Base-by-base conservation (phyloP, 805 yeast genomes). In the Monosporozyma servazzii region DNA sequence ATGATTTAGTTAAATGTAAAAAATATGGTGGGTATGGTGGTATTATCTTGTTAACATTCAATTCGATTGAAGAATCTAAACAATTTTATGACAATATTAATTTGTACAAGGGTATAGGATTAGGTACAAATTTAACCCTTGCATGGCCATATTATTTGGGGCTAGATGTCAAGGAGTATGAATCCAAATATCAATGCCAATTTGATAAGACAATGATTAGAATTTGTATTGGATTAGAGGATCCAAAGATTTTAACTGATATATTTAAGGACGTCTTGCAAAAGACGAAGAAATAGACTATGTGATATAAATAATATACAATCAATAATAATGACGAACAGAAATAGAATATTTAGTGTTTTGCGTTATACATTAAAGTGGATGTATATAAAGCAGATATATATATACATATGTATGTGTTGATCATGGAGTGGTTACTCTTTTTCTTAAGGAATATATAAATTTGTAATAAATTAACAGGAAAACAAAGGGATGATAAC, bases 11-110 rank as follows among this genome's bases (percentile, higher is more conserved):
- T 41, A 84, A 79, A 60, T 58, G 67, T 48, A 81, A 80, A n/a
- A 64, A 73, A 5, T 71, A 73, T 20, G 95, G 95, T 29, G 96
- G 96, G 0, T 90, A 89, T 62, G 97, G 96, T 43, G 95, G 96
- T 0, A 73, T 89, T 50, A 73, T 90, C 29, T 86, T 95, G 3
- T 69, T 90, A 45, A 77, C 84, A 10, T 87, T 90, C 69, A 68
- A 79, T 49, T 75, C 79, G 5, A 79, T 83, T 9, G 71, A 73
- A 20, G 81, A 78, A 57, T 95, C 96, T 0, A 74, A 75, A 39
- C 71, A 71, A n/a, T 90, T 89, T 66, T 90, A 85, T 71, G 81
- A 90, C 67, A 74, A 79, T 13, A 41, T 67, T 37, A 55, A 60
- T 1, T 41, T 66, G 10, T 57, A 58, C 45, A 90, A 90, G 69